Base-by-base conservation (phyloP, 441 rosid genomes). In the Pelargonium fulgidum region DNA sequence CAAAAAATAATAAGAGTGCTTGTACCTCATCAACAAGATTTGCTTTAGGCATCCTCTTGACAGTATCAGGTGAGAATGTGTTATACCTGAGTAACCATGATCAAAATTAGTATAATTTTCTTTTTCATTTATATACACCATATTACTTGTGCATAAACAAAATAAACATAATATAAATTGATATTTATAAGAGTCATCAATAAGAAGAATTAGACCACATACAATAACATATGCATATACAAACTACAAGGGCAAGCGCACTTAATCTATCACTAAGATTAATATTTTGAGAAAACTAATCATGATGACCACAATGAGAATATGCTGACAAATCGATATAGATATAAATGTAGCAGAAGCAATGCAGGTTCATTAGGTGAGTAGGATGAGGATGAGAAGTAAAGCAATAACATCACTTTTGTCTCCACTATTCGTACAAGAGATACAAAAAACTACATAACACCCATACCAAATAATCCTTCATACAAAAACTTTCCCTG, bases 11-110 rank as follows among this genome's bases (percentile, higher is more conserved):
- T 42, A 62, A 63, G 2, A 47, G 14, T 11, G 19, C 62, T 48
- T 56, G 71, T 84, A 87, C 91, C 91, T 85, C 86, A 62, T 85
- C 83, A 69, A 85, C 85, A 56, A 87, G 86, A 77, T 76, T 83
- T 69, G 84, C 54, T 77, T 85, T 85, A 3, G 91, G 86, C 83
- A 82, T 75, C 68, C 80, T 85, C 85, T 80, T 87, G 69, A 85
- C 89, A 59, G 73, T 64, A 68, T 87, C 87, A 0, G 91, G 89
- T 13, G 89, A 72, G 78, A 85, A 85, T 36, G 89, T 87, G 77
- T 78, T 82, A 78, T 87, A 87, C 33, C 89, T 87, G 79, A 70
- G 77, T 71, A 33, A 56, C 11, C 33, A 75, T 3, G 54, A 71
- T 39, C 11, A 67, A 68, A 70, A 52, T 36, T 24, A 67, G 17